phyloP scores from a whole-genome alignment of 257 asterid species.

The Cordia subcordata region DNA sequence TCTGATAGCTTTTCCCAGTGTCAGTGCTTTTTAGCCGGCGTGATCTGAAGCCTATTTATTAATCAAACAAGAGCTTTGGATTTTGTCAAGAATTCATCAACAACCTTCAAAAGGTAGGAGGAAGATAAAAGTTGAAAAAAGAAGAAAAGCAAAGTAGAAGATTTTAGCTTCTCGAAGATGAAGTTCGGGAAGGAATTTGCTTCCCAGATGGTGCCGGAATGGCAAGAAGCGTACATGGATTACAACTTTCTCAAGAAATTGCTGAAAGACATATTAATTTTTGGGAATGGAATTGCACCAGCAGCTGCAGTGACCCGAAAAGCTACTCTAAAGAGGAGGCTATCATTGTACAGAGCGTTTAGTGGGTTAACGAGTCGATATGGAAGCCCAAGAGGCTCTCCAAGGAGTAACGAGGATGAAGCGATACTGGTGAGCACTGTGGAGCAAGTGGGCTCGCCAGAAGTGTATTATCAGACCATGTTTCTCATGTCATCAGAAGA shows the following conservation, averaged over 20 bases:
- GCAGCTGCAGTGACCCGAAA: conserved; percentile 16
- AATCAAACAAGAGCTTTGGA: too few relatives aligned
- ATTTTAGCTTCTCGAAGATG: conserved; percentile 29
- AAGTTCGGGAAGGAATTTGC: conserved; percentile 89
- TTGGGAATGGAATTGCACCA: conserved; percentile 17
- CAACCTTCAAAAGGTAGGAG: too few relatives aligned
- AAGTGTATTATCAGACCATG: conserved; percentile 46
- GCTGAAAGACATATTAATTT: conserved; percentile 40
- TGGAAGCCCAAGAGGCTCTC: conserved; percentile 15
- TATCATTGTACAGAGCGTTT: conserved; percentile 69
- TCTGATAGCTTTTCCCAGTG: too few relatives aligned
- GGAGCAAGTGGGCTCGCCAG: conserved; percentile 23
- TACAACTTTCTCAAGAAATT: conserved; percentile 44
- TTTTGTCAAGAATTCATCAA: too few relatives aligned
- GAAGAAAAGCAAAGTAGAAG: too few relatives aligned
- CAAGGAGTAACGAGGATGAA: conserved; percentile 45
- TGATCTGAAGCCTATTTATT: too few relatives aligned
- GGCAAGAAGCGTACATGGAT: conserved; percentile 77
- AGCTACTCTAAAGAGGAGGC: conserved; percentile 39
- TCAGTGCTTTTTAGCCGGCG: too few relatives aligned
- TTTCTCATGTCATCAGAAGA: conserved; percentile 58
- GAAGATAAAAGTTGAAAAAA: too few relatives aligned
- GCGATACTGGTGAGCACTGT: conserved; percentile 55
- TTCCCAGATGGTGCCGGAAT: conserved; percentile 87
- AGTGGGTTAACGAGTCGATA: conserved; percentile 54